These are phyloP conservation scores for Anacardium occidentale DNA, from an alignment of 345 rosid genomes.

Conservation along the genomic window DNA sequence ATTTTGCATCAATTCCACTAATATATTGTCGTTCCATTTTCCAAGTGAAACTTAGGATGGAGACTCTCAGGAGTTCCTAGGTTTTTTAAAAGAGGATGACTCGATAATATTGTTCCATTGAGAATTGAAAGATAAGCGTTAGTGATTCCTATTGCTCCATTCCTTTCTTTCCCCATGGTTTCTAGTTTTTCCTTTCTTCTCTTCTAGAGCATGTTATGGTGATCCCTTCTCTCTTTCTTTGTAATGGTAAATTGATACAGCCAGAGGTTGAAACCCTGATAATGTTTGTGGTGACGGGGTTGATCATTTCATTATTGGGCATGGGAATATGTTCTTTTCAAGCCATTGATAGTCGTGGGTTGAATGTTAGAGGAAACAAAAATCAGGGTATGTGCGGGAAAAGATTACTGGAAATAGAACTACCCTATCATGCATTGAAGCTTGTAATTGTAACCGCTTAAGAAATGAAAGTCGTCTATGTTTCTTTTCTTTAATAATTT, in stretches of 20 bases:
- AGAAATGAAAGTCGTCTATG: background rate
- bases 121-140: background rate
- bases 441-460: too few species aligned
- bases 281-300: background rate
- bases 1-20: background rate
- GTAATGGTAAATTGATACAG: background rate
- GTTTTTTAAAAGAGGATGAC: background rate
- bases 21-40: background rate
- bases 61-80: background rate
- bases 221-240: background rate
- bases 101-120: background rate
- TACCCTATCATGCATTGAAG: background rate
- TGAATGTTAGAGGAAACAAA: background rate
- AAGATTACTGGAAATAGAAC: background rate
- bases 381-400: background rate
- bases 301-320: constrained; percentile 10
- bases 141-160: background rate
- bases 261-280: background rate
- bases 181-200: background rate
- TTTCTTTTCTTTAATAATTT: background rate
- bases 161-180: background rate
- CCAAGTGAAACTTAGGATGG: background rate
- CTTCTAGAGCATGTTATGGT: background rate
- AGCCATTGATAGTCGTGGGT: background rate
- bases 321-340: background rate